Percentiles rank a stretch among this genome's conserved stretches.
phyloP scores from a whole-genome alignment of 2,329 filamentous ascomycete genomes.

The Mariannaea sp. region DNA sequence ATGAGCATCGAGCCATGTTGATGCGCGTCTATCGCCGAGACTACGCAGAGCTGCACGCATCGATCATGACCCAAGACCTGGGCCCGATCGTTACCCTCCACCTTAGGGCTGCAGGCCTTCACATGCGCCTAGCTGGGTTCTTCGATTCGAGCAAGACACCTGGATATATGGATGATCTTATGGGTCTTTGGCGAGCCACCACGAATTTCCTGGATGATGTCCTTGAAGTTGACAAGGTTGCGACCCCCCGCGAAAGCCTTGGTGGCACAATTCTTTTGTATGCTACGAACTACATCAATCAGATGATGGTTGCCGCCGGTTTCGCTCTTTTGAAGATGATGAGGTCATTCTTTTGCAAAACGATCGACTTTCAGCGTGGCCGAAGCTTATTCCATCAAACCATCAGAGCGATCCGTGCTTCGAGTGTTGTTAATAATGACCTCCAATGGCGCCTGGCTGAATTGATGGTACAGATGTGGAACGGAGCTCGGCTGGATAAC shows the following conservation, averaged over 20 bases:
- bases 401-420: conserved; percentile 70
- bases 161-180: conserved; percentile 74
- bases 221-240: conserved; percentile 56
- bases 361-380: conserved; percentile 71
- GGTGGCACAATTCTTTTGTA: conserved; percentile 65
- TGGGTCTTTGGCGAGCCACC: conserved; percentile 75
- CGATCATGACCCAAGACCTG: conserved; percentile 62
- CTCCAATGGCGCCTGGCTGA: conserved; percentile 79
- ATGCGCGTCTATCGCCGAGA: conserved; percentile 70
- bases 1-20: conserved; percentile 69
- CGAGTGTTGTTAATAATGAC: conserved; percentile 78
- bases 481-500: conserved; percentile 63
- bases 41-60: conserved; percentile 65
- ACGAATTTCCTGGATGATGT: conserved; percentile 71
- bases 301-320: conserved; percentile 82
- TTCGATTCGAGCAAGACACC: conserved; percentile 77
- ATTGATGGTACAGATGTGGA: conserved; percentile 88
- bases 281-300: conserved; percentile 77
- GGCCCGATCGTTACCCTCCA: conserved; percentile 67
- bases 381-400: conserved; percentile 72
- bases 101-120: conserved; percentile 72
- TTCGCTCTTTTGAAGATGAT: conserved; percentile 80
- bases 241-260: conserved; percentile 51
- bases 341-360: conserved; percentile 74
- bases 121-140: conserved; percentile 78